phyloP scores from a whole-genome alignment of 352 stramenopile genomes.

The Phytopythium mirpurense region DNA sequence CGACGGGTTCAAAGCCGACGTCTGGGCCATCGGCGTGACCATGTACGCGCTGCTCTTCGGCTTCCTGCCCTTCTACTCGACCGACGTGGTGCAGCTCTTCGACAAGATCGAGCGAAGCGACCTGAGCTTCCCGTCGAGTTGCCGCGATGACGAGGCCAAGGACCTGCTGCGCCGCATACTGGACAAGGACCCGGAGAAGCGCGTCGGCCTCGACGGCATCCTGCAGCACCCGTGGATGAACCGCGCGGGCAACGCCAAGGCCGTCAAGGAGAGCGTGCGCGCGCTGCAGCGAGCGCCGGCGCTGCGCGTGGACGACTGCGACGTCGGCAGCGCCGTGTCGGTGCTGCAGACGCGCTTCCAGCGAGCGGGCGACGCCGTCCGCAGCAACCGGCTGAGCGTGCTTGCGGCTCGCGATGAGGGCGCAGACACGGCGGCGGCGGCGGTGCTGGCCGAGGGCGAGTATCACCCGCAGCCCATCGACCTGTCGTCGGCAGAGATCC shows the following conservation, averaged over 20 bases:
- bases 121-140: conserved; percentile 39
- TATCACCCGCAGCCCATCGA: conserved; percentile 43
- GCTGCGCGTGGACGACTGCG: conserved; percentile 36
- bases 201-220: conserved; percentile 62
- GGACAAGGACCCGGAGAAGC: conserved; percentile 67
- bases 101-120: conserved; percentile 81
- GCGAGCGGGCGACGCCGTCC: conserved; percentile 25
- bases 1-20: conserved; percentile 81
- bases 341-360: conserved; percentile 44
- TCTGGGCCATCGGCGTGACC: conserved; percentile 91
- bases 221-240: conserved; percentile 69
- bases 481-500: conserved; percentile 20
- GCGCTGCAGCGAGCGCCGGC: conserved; percentile 29
- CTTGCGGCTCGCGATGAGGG: not conserved
- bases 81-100: conserved; percentile 83
- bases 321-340: conserved; percentile 47
- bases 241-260: conserved; percentile 50
- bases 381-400: conserved; percentile 13
- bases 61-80: conserved; percentile 85
- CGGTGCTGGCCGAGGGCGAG: not conserved
- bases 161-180: conserved; percentile 70
- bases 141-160: conserved; percentile 45
- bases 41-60: conserved; percentile 88
- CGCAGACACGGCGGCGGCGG: too few species aligned
- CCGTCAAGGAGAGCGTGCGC: conserved; percentile 32